These are phyloP conservation scores for Aspergillus fumigatiaffinis DNA, from an alignment of 2,329 filamentous ascomycete species.

Conservation along the genomic window DNA sequence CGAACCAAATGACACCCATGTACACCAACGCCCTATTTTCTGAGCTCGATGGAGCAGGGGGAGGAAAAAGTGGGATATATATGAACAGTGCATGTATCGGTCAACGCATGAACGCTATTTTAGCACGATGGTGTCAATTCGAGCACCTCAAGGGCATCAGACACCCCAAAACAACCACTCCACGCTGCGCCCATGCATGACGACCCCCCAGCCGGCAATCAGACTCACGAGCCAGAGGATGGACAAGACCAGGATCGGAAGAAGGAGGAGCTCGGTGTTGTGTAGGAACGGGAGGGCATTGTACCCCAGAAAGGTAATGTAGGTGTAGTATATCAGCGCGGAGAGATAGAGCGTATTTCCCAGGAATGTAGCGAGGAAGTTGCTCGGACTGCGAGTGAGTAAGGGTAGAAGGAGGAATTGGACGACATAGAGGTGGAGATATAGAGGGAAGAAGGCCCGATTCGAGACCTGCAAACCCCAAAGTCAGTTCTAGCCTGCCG, in stretches of 20 bases:
- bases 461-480: slow-evolving; percentile 51
- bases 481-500: neutral
- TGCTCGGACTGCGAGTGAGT: slow-evolving; percentile 39
- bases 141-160: slow-evolving; percentile 10
- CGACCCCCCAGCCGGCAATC: slow-evolving; percentile 45
- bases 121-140: too few relatives aligned
- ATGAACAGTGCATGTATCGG: neutral
- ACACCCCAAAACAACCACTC: slow-evolving; percentile 44
- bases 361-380: slow-evolving; percentile 51
- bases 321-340: slow-evolving; percentile 62
- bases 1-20: slow-evolving; percentile 12
- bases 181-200: slow-evolving; percentile 41
- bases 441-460: slow-evolving; percentile 64
- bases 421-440: slow-evolving; percentile 63
- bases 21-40: slow-evolving; percentile 23
- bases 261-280: slow-evolving; percentile 62
- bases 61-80: slow-evolving; percentile 4
- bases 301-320: slow-evolving; percentile 66
- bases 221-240: slow-evolving; percentile 56
- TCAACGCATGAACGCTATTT: slow-evolving; percentile 5
- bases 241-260: slow-evolving; percentile 57
- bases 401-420: slow-evolving; percentile 66
- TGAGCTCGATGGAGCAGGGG: slow-evolving; percentile 6
- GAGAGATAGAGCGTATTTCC: slow-evolving; percentile 65
- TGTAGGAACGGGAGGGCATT: slow-evolving; percentile 65